Percentiles rank a stretch among this genome's conserved stretches.
phyloP scores from a whole-genome alignment of 2,329 filamentous ascomycete genomes.

The Trichophyton rubrum region DNA sequence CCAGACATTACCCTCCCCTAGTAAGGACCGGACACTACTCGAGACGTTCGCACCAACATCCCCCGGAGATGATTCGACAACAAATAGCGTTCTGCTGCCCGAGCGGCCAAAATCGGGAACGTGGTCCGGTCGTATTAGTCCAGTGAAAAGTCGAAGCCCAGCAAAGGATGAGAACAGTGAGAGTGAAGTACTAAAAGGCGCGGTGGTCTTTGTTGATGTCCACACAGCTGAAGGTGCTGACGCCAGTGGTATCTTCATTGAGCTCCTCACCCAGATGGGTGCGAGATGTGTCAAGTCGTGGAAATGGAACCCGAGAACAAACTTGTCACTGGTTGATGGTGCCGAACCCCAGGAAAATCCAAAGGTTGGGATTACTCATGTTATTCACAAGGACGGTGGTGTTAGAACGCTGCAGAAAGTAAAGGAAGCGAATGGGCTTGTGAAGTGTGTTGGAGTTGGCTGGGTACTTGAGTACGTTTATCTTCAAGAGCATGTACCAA shows the following conservation, averaged over 20 bases:
- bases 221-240: slow-evolving; percentile 70
- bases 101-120: slow-evolving; percentile 10
- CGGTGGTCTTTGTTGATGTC: slow-evolving; percentile 71
- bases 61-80: background rate
- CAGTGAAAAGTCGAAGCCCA: slow-evolving; percentile 21
- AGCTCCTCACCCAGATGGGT: slow-evolving; percentile 68
- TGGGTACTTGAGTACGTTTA: slow-evolving; percentile 74
- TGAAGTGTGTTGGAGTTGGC: slow-evolving; percentile 74
- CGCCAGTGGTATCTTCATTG: slow-evolving; percentile 67
- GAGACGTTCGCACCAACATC: slow-evolving; percentile 6
- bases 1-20: slow-evolving; percentile 19
- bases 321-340: slow-evolving; percentile 25
- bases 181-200: slow-evolving; percentile 48
- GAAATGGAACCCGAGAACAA: slow-evolving; percentile 55
- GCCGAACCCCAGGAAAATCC: slow-evolving; percentile 22
- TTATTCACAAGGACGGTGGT: slow-evolving; percentile 79
- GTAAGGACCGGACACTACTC: slow-evolving; percentile 8
- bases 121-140: slow-evolving; percentile 11
- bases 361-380: slow-evolving; percentile 69
- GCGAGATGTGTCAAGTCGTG: slow-evolving; percentile 65
- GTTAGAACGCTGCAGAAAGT: slow-evolving; percentile 67
- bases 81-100: slow-evolving; percentile 2
- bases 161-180: slow-evolving; percentile 14
- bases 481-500: background rate
- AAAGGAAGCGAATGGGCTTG: slow-evolving; percentile 55